Evolutionary conservation across 2,329 filamentous ascomycete genomes (phyloP), one percentile per base, ranked within the genome.

Genomic region (Monosporascus sp.): DNA sequence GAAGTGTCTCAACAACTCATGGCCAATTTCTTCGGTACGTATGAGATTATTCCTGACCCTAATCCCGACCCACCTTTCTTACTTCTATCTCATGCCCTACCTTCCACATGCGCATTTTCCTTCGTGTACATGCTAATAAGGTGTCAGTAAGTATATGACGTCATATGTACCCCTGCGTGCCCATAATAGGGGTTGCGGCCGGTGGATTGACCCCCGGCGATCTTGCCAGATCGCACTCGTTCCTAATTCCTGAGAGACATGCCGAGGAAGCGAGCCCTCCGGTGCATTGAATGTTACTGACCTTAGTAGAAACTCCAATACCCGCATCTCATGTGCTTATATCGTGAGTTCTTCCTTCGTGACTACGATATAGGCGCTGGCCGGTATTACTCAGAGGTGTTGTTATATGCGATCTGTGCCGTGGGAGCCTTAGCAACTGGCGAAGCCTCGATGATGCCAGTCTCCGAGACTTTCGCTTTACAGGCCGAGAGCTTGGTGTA

Each of bases 271-370:
- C 9, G 31, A 5, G 31, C 11, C 31, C 11, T 34, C 31, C 9
- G 11, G 11, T 34, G 31, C 41, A n/a, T 20, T 26, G 22, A 16
- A 26, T 17, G 41, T 19, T 22, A 46, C 43, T 31, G 31, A 46
- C 5, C 22, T 7, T 27, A 8, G 16, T 27, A 31, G 43, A 70
- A 73, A 51, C 64, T 73, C 38, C 71, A 76, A 22, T 80, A 79
- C 49, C 71, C 75, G 37, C 78, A 76, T 56, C 70, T 75, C 58
- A 77, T 79, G 75, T 72, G 74, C 52, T 66, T 80, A 2, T 79
- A 80, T 54, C 70, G 77, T 31, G 77, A 79, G 57, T 78, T 73
- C 55, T 80, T 80, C 54, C 61, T 80, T 9, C 64, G 77, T 31
- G 77, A 79, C 57, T 80, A 78, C 51, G 74, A 76, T 56, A 65